Evolutionary conservation across 371 early-diverging fungal genomes (phyloP), one percentile per base, ranked within the genome.

Genomic region (Mucor plumbeus): DNA sequence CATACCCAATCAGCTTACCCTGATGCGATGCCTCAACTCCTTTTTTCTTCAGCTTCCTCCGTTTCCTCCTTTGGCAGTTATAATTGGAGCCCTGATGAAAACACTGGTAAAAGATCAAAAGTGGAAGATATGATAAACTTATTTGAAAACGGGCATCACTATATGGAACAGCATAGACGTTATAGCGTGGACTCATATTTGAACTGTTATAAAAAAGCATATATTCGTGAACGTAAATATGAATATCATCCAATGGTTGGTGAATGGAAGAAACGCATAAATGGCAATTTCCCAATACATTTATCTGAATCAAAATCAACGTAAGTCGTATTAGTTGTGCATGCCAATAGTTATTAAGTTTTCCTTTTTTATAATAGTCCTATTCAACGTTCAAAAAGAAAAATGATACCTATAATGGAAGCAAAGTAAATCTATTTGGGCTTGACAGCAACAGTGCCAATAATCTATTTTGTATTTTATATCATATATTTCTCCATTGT

Each of bases 251-350:
- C 74, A 17, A 68, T 40, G 26, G 53, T 57, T 7, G 58, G 21
- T 43, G 71, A 71, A 60, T 74, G 74, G 74, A 59, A 65, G 19
- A 74, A 61, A n/a, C 62, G 71, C 4, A 41, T 48, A n/a, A 17
- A 47, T 8, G 21, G 14, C 36, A 7, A 31, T 1, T 15, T 36
- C 21, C 17, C 3, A 7, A 50, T 58, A 13, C 58, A 38, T 34
- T 50, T 63, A 21, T 38, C 53, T 34, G 33, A 39, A 59, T 68
- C 69, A 9, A 38, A 48, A 35, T 68, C 69, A 17, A 68, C 69
- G 69, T 68, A 59, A 63, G 48, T 38, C 15, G 11, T 38, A 48
- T 5, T 10, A 19, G 4, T 7, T 1, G 6, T 17, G 9, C 43
- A 35, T 59, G 35, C 14, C 10, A 1, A 48, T 35, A 35, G 5